A percentile compares a stretch with the other conserved stretches of the same genome.
Conservation (phyloP, 108 stramenopile genomes). For the Fragilariopsis cylindrus region DNA sequence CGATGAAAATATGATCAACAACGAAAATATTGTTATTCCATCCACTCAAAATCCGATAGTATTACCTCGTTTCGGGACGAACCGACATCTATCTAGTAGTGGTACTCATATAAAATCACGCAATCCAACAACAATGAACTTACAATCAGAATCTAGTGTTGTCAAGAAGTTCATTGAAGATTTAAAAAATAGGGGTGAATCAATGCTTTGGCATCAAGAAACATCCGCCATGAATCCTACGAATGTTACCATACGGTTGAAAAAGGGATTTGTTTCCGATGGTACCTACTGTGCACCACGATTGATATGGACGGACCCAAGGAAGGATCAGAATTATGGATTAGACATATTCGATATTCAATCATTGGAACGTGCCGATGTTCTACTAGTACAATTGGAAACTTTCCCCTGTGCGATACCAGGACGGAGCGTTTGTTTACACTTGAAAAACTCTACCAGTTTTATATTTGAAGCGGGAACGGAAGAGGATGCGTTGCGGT, state of each 20-base stretch:
- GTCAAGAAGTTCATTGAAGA: conserved; percentile 32
- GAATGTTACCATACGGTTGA: conserved; percentile 12
- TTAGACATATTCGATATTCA: conserved; percentile 56
- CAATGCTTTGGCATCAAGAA: conserved; percentile 41
- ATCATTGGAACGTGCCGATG: conserved; percentile 38
- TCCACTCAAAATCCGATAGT: too few species aligned
- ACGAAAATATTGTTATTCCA: too few species aligned
- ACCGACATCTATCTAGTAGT: too few species aligned
- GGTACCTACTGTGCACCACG: conserved; percentile 40
- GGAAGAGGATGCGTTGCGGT: conserved; percentile 34
- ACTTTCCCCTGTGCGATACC: conserved; percentile 48
- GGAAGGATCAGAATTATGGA: conserved; percentile 20
- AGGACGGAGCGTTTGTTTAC: conserved; percentile 35
- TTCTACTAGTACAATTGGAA: conserved; percentile 29
- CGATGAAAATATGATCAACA: too few species aligned
- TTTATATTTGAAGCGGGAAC: conserved; percentile 45
- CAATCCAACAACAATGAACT: conserved; percentile 6
- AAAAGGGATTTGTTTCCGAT: conserved; percentile 17
- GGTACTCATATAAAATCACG: background rate
- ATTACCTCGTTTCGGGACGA: too few species aligned
- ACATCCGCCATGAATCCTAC: conserved; percentile 3
- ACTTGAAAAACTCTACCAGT: conserved; percentile 19
- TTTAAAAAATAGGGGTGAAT: conserved; percentile 20
- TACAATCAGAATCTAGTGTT: background rate
- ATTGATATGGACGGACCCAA: conserved; percentile 38